Evolutionary conservation across 2,329 filamentous ascomycete genomes (phyloP).

Genomic region (Curvularia sp.): DNA sequence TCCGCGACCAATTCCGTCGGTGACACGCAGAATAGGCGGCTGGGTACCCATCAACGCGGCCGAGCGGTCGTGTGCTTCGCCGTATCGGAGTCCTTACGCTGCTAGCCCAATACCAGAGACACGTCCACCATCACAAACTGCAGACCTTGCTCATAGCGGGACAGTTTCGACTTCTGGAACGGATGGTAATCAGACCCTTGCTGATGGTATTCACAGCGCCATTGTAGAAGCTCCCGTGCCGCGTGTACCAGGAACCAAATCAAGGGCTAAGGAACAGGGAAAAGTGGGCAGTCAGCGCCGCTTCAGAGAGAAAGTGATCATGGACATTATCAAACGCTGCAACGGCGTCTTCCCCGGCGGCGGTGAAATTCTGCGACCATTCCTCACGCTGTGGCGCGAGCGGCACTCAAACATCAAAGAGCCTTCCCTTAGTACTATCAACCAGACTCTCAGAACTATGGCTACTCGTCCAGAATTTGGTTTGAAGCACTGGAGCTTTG

Average conservation of each 20-base stretch:
- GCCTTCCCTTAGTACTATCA: constrained; percentile 62
- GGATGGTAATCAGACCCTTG: background rate
- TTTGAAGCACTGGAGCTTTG: constrained; percentile 57
- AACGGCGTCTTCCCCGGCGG: constrained; percentile 64
- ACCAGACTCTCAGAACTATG: constrained; percentile 58
- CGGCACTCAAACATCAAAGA: constrained; percentile 46
- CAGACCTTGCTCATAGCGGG: background rate
- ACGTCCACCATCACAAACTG: background rate
- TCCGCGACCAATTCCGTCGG: background rate
- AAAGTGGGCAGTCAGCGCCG: constrained; percentile 25
- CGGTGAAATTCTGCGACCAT: constrained; percentile 63
- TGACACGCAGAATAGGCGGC: constrained; percentile 7
- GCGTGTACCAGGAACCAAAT: constrained; percentile 13
- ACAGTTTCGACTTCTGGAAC: background rate
- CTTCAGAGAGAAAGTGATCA: constrained; percentile 54
- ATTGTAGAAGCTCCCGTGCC: constrained; percentile 13
- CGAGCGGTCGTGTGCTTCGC: background rate
- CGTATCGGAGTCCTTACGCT: constrained; percentile 33
- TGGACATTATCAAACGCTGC: constrained; percentile 62
- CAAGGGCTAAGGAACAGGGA: constrained; percentile 13
- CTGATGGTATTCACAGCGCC: constrained; percentile 6
- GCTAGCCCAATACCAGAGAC: constrained; percentile 5
- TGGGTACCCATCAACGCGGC: constrained; percentile 33
- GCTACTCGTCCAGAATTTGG: constrained; percentile 55
- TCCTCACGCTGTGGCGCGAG: constrained; percentile 60